Base-by-base conservation (phyloP, 495 filamentous ascomycete species). In the Penicillium simplicissimum region DNA sequence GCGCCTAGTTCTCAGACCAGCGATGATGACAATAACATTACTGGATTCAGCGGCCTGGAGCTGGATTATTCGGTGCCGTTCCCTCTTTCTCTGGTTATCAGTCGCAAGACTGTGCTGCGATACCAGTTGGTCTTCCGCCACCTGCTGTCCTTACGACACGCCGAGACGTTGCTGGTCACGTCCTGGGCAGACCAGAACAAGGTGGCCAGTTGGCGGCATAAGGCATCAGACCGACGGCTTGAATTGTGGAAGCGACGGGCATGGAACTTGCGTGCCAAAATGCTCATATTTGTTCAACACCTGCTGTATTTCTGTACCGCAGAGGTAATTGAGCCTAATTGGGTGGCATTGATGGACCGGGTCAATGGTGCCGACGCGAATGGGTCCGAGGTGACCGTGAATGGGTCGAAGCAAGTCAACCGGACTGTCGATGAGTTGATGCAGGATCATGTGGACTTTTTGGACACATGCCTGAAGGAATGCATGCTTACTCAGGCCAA, bases 401-500 rank as follows among this genome's bases (percentile, higher is more conserved):
- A 78, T 43, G 77, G 76, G 9, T 76, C 76, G 7, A 76, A 77
- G 55, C 76, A 85, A 71, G 81, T 79, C 47, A 91, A 90, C 60
- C 82, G 93, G 40, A 98, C 95, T 0, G 96, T 98, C 15, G 95
- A 98, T 66, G 92, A 97, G 72, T 77, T 98, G 68, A 98, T 98
- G 95, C 92, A 98, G 74, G 94, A 98, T 73, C 95, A 98, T 80
- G 93, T 98, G 34, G 95, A 98, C 75, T 98, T 98, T 72, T 74
- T 98, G 57, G 95, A 97, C 68, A 97, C 94, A 13, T 98, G 95
- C 74, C 78, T 98, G 57, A 98, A 98, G 77, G 95, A 97, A 77
- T 97, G 96, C 80, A 97, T 97, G 94, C 82, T 98, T 36, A 98
- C 96, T 11, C 97, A 98, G 71, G 89, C 90, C 55, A 97, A 96